A percentile compares a stretch with the other conserved stretches of the same genome.
These are phyloP conservation scores for Penicillium cinerascens DNA, from an alignment of 495 filamentous ascomycete genomes.

Conservation along the genomic window DNA sequence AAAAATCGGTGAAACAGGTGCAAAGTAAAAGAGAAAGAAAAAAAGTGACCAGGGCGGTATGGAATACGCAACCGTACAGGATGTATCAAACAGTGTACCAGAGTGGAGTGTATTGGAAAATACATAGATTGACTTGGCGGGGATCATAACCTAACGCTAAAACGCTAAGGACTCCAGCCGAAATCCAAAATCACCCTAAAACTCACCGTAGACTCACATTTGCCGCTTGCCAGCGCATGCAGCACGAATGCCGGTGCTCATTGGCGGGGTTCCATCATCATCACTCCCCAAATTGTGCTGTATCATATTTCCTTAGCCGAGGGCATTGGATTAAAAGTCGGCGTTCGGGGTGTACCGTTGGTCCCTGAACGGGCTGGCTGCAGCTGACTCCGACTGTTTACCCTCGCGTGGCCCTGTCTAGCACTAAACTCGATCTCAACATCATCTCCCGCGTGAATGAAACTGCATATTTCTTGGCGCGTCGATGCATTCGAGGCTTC, in stretches of 20 bases:
- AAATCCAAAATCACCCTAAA: neutral
- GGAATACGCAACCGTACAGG: neutral
- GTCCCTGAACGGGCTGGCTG: slow-evolving; percentile 5
- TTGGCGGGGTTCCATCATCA: slow-evolving; percentile 12
- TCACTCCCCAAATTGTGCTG: too few species aligned
- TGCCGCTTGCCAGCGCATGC: slow-evolving; percentile 21
- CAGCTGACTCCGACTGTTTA: neutral
- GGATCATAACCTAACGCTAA: neutral
- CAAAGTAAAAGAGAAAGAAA: too few species aligned
- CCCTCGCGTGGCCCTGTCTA: neutral
- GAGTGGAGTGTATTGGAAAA: neutral
- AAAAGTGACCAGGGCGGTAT: too few species aligned
- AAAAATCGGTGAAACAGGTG: too few species aligned
- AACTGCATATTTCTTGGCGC: neutral
- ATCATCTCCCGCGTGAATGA: neutral
- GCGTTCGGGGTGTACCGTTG: slow-evolving; percentile 12
- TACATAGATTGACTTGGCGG: neutral
- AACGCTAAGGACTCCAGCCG: neutral
- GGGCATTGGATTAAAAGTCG: slow-evolving; percentile 1
- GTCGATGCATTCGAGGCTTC: neutral
- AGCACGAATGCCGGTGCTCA: neutral
- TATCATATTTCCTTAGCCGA: neutral
- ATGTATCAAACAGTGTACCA: neutral
- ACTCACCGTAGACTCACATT: neutral
- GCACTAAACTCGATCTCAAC: neutral